Base-by-base conservation (phyloP, 805 yeast species). In the Grigorovia transvaalensis region DNA sequence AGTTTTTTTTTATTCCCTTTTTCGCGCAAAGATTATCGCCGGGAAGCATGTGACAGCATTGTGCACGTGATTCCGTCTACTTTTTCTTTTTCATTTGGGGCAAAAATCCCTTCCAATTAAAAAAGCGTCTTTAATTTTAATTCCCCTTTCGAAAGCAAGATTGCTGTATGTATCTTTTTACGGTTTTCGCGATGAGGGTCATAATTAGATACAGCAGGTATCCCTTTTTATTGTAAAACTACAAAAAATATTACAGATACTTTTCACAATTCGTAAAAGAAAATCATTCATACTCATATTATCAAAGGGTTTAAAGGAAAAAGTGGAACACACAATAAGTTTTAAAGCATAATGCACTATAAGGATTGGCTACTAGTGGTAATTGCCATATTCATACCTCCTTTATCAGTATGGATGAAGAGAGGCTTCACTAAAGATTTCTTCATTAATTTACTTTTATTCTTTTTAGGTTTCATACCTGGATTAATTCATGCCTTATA, bases 401-500 rank as follows among this genome's bases (percentile, higher is more conserved):
- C 88, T 8, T 70, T 84, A 42, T 85, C 89, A 9, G 90, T 85
- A 23, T 74, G 80, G 48, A 63, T 83, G 55, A 85, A 85, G 66
- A 70, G 86, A 59, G 90, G 90, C 1, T 57, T 57, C 50, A 55
- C 64, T 9, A 61, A 61, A 50, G 70, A 66, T 49, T 56, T 63
- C 57, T 70, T 76, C 70, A 77, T 84, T 54, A 85, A 84, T 63
- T 71, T 84, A 44, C 64, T 79, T 29, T 71, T 85, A 44, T 80
- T 82, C 56, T 49, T 81, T 9, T 67, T 84, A 35, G 87, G 89
- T 2, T 81, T 77, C 64, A 67, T 85, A 52, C 91, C 91, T 0
- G 89, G 89, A 2, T 69, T 84, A 49, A 66, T 84, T 45, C 91
- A 85, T 64, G 74, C 85, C 4, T 74, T 82, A 67, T 85, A 82